These are phyloP conservation scores for Nelumbo lutea DNA, from an alignment of 164 flowering plant species.

Conservation along the genomic window DNA sequence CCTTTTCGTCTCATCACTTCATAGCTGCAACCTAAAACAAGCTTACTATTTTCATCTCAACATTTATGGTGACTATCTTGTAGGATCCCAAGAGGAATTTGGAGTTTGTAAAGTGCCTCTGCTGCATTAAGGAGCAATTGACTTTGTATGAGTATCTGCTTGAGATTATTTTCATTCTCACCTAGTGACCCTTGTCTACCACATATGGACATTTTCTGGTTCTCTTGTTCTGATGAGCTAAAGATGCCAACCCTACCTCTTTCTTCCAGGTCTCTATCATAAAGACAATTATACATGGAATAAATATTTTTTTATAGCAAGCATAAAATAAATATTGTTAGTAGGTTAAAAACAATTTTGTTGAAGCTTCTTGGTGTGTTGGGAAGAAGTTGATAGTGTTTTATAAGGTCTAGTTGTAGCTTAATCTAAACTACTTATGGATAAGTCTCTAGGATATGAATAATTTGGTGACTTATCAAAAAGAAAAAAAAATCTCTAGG, in stretches of 20 bases:
- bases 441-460: neutral
- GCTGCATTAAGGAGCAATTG: conserved; percentile 51
- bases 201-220: conserved; percentile 6
- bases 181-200: conserved; percentile 30
- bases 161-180: conserved; percentile 44
- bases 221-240: conserved; percentile 9
- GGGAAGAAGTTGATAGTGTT: neutral
- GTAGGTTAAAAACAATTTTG: neutral
- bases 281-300: conserved; percentile 1
- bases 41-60: conserved; percentile 27
- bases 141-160: conserved; percentile 38
- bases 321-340: neutral
- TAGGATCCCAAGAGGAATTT: conserved; percentile 42
- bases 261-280: conserved; percentile 21
- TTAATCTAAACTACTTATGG: neutral
- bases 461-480: neutral
- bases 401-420: neutral
- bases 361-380: neutral
- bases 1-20: conserved; percentile 61
- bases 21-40: conserved; percentile 38
- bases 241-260: conserved; percentile 8
- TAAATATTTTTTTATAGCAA: too few relatives aligned
- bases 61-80: conserved; percentile 17
- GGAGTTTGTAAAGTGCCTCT: conserved; percentile 62
- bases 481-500: neutral